phyloP scores from a whole-genome alignment of 2,329 filamentous ascomycete genomes.

The Grosmannia clavigera region DNA sequence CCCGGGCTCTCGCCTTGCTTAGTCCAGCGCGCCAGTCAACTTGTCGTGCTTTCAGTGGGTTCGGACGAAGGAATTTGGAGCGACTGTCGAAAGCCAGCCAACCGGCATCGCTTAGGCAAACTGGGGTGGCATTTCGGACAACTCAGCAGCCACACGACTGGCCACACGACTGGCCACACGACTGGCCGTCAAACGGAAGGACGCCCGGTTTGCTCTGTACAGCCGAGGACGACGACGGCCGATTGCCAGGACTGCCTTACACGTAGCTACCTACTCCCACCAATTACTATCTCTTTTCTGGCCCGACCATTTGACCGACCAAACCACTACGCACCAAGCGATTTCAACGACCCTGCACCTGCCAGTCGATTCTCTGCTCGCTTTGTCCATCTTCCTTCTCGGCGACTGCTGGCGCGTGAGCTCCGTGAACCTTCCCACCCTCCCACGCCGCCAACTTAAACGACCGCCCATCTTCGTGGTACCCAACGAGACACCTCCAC shows the following conservation, averaged over 20 bases:
- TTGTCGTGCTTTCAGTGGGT: neutral
- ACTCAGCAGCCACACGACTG: conserved; percentile 1
- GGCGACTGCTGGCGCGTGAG: too few species aligned
- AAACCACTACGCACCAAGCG: too few species aligned
- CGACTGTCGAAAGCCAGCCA: neutral
- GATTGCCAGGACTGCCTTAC: neutral
- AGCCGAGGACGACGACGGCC: neutral
- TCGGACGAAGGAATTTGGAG: conserved; percentile 1
- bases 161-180: neutral
- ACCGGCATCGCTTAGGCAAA: neutral
- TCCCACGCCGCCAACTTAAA: neutral
- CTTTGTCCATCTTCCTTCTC: too few species aligned
- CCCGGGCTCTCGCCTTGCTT: neutral
- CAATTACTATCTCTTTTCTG: neutral
- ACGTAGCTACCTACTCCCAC: neutral
- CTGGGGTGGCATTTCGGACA: neutral
- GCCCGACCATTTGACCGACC: too few species aligned
- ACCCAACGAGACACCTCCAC: neutral
- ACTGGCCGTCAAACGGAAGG: neutral
- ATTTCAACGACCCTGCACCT: too few species aligned
- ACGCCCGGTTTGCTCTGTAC: neutral
- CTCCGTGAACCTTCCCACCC: neutral
- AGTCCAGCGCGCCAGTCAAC: neutral
- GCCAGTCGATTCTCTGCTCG: too few species aligned
- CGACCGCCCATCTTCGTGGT: neutral